These are phyloP conservation scores for Gracilaria domingensis DNA, from an alignment of 23 red algal species.

Conservation along the genomic window DNA sequence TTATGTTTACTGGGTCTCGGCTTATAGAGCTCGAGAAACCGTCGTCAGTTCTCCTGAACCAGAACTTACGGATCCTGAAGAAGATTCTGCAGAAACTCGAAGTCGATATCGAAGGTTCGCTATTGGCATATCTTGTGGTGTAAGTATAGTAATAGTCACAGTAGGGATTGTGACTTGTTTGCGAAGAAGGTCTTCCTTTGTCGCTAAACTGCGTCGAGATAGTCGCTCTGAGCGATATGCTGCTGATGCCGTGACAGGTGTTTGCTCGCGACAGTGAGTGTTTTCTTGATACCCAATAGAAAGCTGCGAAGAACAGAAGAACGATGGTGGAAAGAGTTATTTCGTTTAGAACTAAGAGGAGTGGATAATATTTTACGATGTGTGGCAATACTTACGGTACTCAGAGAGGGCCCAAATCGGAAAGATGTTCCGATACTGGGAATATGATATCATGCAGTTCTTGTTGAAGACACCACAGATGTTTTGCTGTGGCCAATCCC, in stretches of 20 bases:
- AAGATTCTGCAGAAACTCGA: neutral
- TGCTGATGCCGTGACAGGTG: neutral
- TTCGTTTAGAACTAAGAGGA: neutral
- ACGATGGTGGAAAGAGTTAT: neutral
- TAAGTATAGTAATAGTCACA: neutral
- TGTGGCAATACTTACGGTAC: slow-evolving; percentile 70
- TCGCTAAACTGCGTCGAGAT: neutral
- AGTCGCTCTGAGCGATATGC: neutral
- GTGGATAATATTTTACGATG: neutral
- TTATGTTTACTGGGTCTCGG: slow-evolving; percentile 15
- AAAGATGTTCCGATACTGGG: slow-evolving; percentile 93
- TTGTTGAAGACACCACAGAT: slow-evolving; percentile 98
- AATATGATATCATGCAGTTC: slow-evolving; percentile 99
- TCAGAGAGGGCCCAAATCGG: slow-evolving; percentile 90
- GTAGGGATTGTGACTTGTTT: neutral
- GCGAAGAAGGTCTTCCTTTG: neutral
- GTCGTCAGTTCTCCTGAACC: neutral
- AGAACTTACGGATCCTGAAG: neutral
- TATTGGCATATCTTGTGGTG: neutral
- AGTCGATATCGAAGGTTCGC: neutral
- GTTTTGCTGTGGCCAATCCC: slow-evolving; percentile 97
- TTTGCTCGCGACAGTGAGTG: neutral
- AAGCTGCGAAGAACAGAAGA: neutral
- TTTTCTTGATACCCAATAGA: neutral
- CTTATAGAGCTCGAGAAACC: neutral